These are phyloP conservation scores for Cucumis hystrix DNA, from an alignment of 306 rosid genomes.

Conservation along the genomic window DNA sequence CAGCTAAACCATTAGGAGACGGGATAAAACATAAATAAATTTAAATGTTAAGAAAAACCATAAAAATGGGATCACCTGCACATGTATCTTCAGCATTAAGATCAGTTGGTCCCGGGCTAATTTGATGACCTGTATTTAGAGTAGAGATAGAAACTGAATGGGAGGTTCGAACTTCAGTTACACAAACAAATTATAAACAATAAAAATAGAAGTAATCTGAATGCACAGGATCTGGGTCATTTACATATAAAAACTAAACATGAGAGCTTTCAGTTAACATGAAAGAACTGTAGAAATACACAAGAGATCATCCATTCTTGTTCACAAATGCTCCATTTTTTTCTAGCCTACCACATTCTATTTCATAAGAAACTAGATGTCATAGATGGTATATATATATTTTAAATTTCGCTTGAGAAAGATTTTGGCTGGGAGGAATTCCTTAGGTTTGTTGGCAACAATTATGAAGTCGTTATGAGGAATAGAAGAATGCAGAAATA, in stretches of 20 bases:
- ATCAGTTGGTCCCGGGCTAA: slow-evolving; percentile 21
- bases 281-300: neutral
- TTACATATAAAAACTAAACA: neutral
- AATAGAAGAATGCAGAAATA: neutral
- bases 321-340: neutral
- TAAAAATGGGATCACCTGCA: neutral
- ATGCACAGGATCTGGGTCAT: neutral
- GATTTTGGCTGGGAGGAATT: neutral
- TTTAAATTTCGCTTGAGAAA: neutral
- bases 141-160: neutral
- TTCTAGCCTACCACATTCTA: neutral
- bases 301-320: neutral
- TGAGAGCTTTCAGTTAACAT: neutral
- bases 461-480: neutral
- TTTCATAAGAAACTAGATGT: neutral
- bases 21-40: neutral
- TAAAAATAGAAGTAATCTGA: neutral
- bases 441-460: neutral
- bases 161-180: neutral
- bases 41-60: neutral
- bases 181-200: neutral
- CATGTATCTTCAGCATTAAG: slow-evolving; percentile 28
- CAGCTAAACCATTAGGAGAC: neutral
- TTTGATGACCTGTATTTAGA: neutral
- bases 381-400: neutral